Evolutionary conservation across 1,284 basidiomycete species (phyloP), one percentile per base, ranked within the genome.

Genomic region (Salmacisia buchloeana): DNA sequence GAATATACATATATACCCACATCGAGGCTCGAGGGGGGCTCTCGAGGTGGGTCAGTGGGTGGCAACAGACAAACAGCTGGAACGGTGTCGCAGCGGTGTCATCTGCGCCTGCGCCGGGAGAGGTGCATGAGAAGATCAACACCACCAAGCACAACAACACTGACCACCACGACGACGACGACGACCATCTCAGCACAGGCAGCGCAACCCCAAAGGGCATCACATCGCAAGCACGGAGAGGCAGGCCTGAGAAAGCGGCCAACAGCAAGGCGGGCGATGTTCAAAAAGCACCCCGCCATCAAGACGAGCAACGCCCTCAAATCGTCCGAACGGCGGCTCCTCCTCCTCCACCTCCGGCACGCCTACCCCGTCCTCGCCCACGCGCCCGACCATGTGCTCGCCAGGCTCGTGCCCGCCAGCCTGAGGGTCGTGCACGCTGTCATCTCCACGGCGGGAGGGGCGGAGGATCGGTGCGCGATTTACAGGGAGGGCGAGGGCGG

Each of bases 291-390:
- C 41, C 18, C 41, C 7, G 18, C 18, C 18, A 15, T 43, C 18
- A 43, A 43, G 41, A 43, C 41, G 41, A 43, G 41, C 41, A 43
- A 43, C 41, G 10, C 41, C 18, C 41, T 43, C 41, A 43, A 43
- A 21, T 43, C 41, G 18, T 43, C 41, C 10, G 41, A 43, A 9
- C 41, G 41, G 7, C 41, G 41, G 18, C 18, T n/a, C 6, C 41
- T 43, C 18, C 41, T 43, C 10, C 18, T 21, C 41, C 41, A 43
- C 18, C 41, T 43, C 41, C 41, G 23, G 41, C 12, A 7, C 41
- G 41, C 41, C 1, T 43, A 43, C 18, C 41, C 41, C 10, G 41
- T 43, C 41, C 41, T 43, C 41, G 41, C 41, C 18, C 41, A 43
- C 41, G 41, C 41, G 41, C 41, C 41, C 7, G 18, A 9, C 12